phyloP scores from a whole-genome alignment of 1,284 basidiomycete genomes.

The Cystobasidium pallidum region DNA sequence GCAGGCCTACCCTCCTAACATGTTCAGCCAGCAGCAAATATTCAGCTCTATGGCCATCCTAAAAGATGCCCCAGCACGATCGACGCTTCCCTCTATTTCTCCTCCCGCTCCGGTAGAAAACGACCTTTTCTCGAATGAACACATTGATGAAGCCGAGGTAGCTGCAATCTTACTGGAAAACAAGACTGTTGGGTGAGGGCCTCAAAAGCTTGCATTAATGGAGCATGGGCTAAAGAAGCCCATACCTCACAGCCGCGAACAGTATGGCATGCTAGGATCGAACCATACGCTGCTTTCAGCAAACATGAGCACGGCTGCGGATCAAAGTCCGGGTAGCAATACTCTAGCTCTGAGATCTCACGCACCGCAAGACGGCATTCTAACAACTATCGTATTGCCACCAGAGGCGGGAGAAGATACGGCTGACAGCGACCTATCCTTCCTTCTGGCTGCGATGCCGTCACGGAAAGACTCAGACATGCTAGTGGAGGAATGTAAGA shows the following conservation, averaged over 20 bases:
- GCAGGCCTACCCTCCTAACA: not conserved
- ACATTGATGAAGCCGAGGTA: constrained; percentile 24
- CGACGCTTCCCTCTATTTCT: constrained; percentile 4
- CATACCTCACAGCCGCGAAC: not conserved
- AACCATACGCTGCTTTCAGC: constrained; percentile 6
- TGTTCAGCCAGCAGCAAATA: constrained; percentile 1
- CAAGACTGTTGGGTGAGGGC: constrained; percentile 13
- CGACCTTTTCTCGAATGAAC: constrained; percentile 13
- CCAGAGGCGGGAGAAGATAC: not conserved
- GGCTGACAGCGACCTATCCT: constrained; percentile 9
- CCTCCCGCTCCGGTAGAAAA: not conserved
- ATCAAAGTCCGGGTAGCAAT: constrained; percentile 14
- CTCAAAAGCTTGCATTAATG: not conserved
- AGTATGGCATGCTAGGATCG: constrained; percentile 18
- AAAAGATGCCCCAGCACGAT: constrained; percentile 9
- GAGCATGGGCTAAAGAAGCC: not conserved
- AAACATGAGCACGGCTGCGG: constrained; percentile 16
- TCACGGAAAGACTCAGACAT: constrained; percentile 14
- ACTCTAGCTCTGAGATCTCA: constrained; percentile 2
- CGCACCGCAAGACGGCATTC: not conserved
- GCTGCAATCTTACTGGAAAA: constrained; percentile 22
- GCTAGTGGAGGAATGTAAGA: constrained; percentile 17
- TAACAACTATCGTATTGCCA: constrained; percentile 12
- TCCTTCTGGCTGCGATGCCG: constrained; percentile 17
- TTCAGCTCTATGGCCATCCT: constrained; percentile 18